A percentile compares a stretch with the other conserved stretches of the same genome.
phyloP scores from a whole-genome alignment of 192 early-diverging fungal genomes.

The Podochytrium sp. region DNA sequence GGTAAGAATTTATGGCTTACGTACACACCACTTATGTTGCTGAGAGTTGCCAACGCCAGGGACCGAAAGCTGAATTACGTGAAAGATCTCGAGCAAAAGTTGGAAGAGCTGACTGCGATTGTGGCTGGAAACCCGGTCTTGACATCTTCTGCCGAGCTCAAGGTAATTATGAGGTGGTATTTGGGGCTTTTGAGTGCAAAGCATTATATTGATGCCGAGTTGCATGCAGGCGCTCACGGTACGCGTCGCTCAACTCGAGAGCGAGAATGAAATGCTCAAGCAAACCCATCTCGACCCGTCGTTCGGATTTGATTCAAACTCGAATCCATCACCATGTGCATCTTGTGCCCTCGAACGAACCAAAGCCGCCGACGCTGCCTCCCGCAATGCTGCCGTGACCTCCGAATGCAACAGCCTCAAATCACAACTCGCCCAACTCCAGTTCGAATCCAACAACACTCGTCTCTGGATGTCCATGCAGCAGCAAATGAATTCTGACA shows the following conservation, averaged over 20 bases:
- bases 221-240: too few species aligned
- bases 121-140: neutral
- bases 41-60: too few species aligned
- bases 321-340: neutral
- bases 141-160: too few species aligned
- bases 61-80: too few species aligned
- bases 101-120: neutral
- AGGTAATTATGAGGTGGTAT: too few species aligned
- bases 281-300: neutral
- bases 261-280: neutral
- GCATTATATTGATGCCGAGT: too few species aligned
- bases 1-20: too few species aligned
- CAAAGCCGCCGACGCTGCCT: neutral
- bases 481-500: neutral
- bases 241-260: neutral
- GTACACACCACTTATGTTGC: too few species aligned
- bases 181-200: too few species aligned
- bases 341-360: neutral
- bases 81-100: neutral
- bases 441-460: neutral
- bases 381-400: too few species aligned
- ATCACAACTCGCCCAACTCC: neutral
- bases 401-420: neutral
- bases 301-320: neutral
- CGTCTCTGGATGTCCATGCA: neutral